Evolutionary conservation across 129 eudicot species (phyloP).

Genomic region (Chrysanthemum seticuspe): DNA sequence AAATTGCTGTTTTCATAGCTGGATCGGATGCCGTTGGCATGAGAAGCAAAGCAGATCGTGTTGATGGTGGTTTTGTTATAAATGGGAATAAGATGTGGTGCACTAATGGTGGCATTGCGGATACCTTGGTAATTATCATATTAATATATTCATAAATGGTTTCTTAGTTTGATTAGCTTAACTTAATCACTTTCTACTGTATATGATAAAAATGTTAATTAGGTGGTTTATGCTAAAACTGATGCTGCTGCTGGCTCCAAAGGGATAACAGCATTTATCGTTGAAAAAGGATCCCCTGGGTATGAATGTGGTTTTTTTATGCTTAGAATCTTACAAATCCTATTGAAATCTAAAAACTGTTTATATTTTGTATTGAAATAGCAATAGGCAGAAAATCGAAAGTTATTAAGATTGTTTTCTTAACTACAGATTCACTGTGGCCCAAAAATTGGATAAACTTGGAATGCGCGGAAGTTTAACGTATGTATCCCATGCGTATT

Average conservation of each 20-base stretch:
- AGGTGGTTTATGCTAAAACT: constrained; percentile 95
- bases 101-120: constrained; percentile 79
- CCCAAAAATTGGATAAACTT: constrained; percentile 90
- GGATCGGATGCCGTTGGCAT: constrained; percentile 93
- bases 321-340: not conserved
- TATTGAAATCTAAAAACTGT: too few relatives aligned
- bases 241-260: constrained; percentile 62
- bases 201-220: not conserved
- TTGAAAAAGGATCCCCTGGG: constrained; percentile 93
- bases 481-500: constrained; percentile 24
- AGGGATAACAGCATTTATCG: constrained; percentile 86
- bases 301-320: constrained; percentile 13
- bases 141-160: not conserved
- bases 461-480: constrained; percentile 99
- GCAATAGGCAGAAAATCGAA: too few relatives aligned
- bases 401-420: too few relatives aligned
- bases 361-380: too few relatives aligned
- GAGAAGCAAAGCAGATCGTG: constrained; percentile 84
- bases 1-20: constrained; percentile 35
- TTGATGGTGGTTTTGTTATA: constrained; percentile 75
- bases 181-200: too few relatives aligned
- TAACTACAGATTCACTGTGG: constrained; percentile 69
- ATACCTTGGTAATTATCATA: constrained; percentile 59
- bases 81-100: constrained; percentile 99
- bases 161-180: too few relatives aligned